Evolutionary conservation across 2,329 filamentous ascomycete species (phyloP), one percentile per base, ranked within the genome.

Genomic region (Trichoderma sp.): DNA sequence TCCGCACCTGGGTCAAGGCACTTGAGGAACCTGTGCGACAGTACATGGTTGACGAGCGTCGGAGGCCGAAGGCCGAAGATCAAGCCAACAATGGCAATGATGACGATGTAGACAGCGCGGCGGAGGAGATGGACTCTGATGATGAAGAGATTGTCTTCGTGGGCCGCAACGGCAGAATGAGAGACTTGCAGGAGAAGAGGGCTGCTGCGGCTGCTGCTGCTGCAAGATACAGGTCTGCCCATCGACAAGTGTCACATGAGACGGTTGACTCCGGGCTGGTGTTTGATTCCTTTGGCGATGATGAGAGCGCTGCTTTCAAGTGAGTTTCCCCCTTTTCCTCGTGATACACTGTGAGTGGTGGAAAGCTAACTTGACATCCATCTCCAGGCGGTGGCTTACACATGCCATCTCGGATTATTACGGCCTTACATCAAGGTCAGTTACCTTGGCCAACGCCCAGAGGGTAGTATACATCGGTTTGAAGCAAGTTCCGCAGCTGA

Each of bases 71-170:
- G 11, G 62, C 69, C 30, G 63, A 70, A 3, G 51, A 71, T 28
- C 67, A 47, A 26, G 51, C 47, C 24, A 6, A 3, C 24, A 12
- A 67, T 26, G 21, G 15, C 47, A 32, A 58, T 12, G 67, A 60
- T 7, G 74, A 78, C 21, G 73, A 74, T 6, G 73, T 61, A 72
- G 32, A 78, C 39, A 78, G 78, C 62, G 79, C 79, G 6, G 80
- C 76, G 21, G 81, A 83, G 32, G 82, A 84, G 62, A 81, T 84
- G 70, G 86, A 88, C 74, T 81, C 80, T 1, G 80, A 82, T 34
- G 94, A 97, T 73, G 94, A 97, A 74, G 94, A 97, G 82, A 94
- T 98, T 75, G 94, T 98, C 12, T 98, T 98, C 80, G 90, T 97
- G 6, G 95, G 93, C 1, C 84, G 77, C 79, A 90, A 83, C 86